Conservation (phyloP, 2,329 filamentous ascomycete species). For the Trichoderma atrobrunneum region DNA sequence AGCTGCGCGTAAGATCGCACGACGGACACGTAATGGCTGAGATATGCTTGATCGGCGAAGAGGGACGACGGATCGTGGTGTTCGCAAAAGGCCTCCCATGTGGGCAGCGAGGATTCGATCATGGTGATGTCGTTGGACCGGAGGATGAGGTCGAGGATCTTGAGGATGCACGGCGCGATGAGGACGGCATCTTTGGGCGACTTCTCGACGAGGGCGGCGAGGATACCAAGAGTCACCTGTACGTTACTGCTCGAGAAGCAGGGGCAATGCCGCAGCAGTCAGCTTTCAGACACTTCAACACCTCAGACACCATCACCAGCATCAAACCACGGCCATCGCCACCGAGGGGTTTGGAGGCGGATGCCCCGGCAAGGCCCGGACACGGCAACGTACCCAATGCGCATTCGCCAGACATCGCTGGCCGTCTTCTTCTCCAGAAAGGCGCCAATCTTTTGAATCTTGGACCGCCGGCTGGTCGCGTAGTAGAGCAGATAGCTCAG, state of each 20-base stretch:
- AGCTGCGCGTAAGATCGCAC: slow-evolving; percentile 77
- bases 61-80: slow-evolving; percentile 84
- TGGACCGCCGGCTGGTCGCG: slow-evolving; percentile 87
- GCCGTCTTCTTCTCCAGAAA: slow-evolving; percentile 94
- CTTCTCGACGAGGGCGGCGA: slow-evolving; percentile 90
- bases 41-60: slow-evolving; percentile 80
- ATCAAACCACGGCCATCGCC: neutral
- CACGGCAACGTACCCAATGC: slow-evolving; percentile 68
- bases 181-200: slow-evolving; percentile 85
- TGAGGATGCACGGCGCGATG: slow-evolving; percentile 80
- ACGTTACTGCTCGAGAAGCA: slow-evolving; percentile 63
- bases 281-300: neutral
- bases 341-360: slow-evolving; percentile 15
- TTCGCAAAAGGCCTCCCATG: slow-evolving; percentile 84
- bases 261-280: slow-evolving; percentile 5
- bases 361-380: neutral
- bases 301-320: neutral
- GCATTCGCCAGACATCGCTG: slow-evolving; percentile 83
- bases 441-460: slow-evolving; percentile 91
- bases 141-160: slow-evolving; percentile 78
- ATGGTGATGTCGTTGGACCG: slow-evolving; percentile 85
- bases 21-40: slow-evolving; percentile 77
- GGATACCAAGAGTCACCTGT: slow-evolving; percentile 90
- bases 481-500: slow-evolving; percentile 97
- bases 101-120: slow-evolving; percentile 83